Conservation (phyloP, 768 basidiomycete genomes). For the Serpula lacrymans region DNA sequence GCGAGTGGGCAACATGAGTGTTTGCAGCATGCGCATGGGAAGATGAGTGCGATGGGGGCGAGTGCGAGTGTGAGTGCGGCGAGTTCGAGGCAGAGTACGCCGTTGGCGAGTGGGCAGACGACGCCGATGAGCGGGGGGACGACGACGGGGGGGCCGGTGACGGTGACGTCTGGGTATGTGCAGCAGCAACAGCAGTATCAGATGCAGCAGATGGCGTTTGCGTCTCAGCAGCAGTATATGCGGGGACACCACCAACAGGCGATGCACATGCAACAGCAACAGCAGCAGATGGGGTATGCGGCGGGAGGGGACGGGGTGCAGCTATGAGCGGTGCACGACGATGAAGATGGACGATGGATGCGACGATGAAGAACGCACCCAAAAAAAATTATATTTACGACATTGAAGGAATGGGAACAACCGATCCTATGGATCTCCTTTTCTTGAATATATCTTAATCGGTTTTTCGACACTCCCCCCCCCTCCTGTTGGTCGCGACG, state of each 20-base stretch:
- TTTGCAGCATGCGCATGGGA: slow-evolving; percentile 33
- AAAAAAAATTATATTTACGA: too few relatives aligned
- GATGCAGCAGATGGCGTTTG: slow-evolving; percentile 23
- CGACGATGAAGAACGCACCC: too few relatives aligned
- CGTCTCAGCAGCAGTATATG: slow-evolving; percentile 26
- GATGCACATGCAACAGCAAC: slow-evolving; percentile 23
- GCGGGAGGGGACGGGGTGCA: too few relatives aligned
- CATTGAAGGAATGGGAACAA: too few relatives aligned
- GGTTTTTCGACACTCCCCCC: too few relatives aligned
- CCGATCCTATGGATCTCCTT: too few relatives aligned
- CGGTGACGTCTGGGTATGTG: slow-evolving; percentile 31
- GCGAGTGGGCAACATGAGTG: slow-evolving; percentile 71
- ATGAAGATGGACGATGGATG: too few relatives aligned
- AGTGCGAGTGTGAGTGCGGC: slow-evolving; percentile 10
- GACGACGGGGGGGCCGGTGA: slow-evolving; percentile 17
- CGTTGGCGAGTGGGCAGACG: slow-evolving; percentile 27
- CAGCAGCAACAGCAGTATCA: slow-evolving; percentile 38
- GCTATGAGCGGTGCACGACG: too few relatives aligned
- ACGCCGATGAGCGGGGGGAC: slow-evolving; percentile 27
- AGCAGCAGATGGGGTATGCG: slow-evolving; percentile 22
- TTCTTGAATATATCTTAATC: too few relatives aligned
- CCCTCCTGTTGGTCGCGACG: too few relatives aligned
- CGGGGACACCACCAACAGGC: slow-evolving; percentile 11
- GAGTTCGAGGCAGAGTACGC: slow-evolving; percentile 30
- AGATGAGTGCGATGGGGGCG: slow-evolving; percentile 10